Conservation (phyloP, 2,329 filamentous ascomycete species). For the Pyrenochaeta sp. region DNA sequence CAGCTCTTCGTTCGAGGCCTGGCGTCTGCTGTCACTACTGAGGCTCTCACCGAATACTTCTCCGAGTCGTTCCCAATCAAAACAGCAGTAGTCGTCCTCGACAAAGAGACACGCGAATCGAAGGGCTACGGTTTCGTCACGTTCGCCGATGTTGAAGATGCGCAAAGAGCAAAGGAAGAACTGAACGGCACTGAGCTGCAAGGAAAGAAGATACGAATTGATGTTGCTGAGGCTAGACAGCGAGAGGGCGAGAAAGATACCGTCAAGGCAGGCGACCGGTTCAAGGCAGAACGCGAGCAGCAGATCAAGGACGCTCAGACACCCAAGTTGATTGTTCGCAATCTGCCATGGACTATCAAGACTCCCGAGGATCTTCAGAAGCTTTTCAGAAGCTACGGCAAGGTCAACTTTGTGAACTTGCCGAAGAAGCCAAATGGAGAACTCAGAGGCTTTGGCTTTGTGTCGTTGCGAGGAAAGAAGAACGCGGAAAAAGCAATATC, state of each 20-base stretch:
- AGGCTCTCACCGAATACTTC: conserved; percentile 85
- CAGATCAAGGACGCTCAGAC: conserved; percentile 70
- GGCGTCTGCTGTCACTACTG: conserved; percentile 77
- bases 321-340: conserved; percentile 88
- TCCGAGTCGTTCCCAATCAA: conserved; percentile 95
- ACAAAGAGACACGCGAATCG: conserved; percentile 84
- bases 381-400: conserved; percentile 87
- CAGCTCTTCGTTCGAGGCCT: conserved; percentile 88
- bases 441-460: conserved; percentile 89
- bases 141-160: conserved; percentile 92
- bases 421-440: conserved; percentile 74
- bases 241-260: conserved; percentile 61
- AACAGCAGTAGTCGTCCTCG: conserved; percentile 90
- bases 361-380: conserved; percentile 78
- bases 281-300: conserved; percentile 73
- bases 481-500: conserved; percentile 91
- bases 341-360: conserved; percentile 96
- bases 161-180: conserved; percentile 78
- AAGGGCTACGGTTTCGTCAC: conserved; percentile 97
- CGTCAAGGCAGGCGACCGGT: conserved; percentile 52
- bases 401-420: conserved; percentile 85
- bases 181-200: conserved; percentile 80
- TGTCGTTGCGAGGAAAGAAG: conserved; percentile 84
- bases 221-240: conserved; percentile 85
- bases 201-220: conserved; percentile 82